Conservation (phyloP, 179 eudicot species). For the Sideroxylon spinosum region DNA sequence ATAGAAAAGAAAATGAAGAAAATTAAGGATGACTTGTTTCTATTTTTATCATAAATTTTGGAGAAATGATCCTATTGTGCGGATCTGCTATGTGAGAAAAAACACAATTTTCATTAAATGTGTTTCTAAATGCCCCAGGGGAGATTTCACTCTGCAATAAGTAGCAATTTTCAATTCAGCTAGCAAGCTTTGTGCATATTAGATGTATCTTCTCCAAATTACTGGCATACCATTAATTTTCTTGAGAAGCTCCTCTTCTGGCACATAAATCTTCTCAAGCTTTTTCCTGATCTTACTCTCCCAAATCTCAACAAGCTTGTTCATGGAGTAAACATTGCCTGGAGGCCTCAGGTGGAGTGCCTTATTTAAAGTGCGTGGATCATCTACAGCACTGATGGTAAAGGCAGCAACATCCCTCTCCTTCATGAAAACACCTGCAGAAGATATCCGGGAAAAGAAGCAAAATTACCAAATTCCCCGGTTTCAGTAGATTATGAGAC, state of each 20-base stretch:
- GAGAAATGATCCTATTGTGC: not conserved
- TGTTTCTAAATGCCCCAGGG: not conserved
- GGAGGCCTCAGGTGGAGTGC: slow-evolving; percentile 67
- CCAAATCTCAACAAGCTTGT: slow-evolving; percentile 68
- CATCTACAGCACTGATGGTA: slow-evolving; percentile 75
- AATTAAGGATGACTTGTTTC: not conserved
- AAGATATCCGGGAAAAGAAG: not conserved
- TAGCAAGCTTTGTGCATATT: not conserved
- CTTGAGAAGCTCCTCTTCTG: slow-evolving; percentile 63
- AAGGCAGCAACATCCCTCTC: slow-evolving; percentile 79
- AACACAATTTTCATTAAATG: not conserved
- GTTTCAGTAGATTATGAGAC: not conserved
- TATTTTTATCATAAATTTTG: not conserved
- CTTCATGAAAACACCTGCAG: slow-evolving; percentile 70
- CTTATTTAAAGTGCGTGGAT: slow-evolving; percentile 78
- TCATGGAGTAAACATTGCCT: slow-evolving; percentile 67
- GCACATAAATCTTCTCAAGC: slow-evolving; percentile 46
- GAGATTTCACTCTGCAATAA: not conserved
- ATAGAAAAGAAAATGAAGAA: not conserved
- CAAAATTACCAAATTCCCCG: not conserved
- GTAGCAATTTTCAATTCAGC: not conserved
- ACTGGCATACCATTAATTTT: slow-evolving; percentile 55
- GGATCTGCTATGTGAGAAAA: not conserved
- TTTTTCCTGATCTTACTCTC: slow-evolving; percentile 63
- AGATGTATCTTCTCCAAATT: not conserved